These are phyloP conservation scores for Penicillium sp. DNA, from an alignment of 2,329 filamentous ascomycete genomes.

Conservation along the genomic window DNA sequence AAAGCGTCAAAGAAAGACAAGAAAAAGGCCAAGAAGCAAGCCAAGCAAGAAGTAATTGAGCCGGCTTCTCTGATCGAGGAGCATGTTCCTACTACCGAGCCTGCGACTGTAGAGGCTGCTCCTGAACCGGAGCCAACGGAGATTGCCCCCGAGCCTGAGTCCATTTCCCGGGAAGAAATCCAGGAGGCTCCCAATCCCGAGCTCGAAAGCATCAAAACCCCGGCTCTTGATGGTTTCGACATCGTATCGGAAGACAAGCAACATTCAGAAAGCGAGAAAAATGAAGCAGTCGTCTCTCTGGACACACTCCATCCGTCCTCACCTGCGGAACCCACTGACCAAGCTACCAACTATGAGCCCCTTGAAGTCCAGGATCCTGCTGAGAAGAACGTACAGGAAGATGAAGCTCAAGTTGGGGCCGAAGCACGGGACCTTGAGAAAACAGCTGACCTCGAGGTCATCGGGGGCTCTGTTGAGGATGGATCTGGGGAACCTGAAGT, in stretches of 20 bases:
- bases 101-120: neutral
- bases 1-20: conserved; percentile 42
- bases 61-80: neutral
- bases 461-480: neutral
- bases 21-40: conserved; percentile 33
- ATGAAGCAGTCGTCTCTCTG: neutral
- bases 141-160: neutral
- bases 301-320: conserved; percentile 1
- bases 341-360: neutral
- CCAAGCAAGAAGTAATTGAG: conserved; percentile 15
- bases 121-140: neutral
- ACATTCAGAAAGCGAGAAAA: neutral
- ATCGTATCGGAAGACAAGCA: neutral
- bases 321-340: neutral
- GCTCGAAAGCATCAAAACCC: neutral
- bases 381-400: neutral
- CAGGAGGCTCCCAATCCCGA: neutral
- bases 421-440: neutral
- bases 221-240: neutral
- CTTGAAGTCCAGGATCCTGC: neutral
- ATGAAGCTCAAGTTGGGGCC: neutral
- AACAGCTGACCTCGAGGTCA: conserved; percentile 1
- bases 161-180: neutral
- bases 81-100: neutral
- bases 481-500: conserved; percentile 3